A percentile compares a stretch with the other conserved stretches of the same genome.
Conservation (phyloP, 2,329 filamentous ascomycete species). For the Arthroderma sp. region DNA sequence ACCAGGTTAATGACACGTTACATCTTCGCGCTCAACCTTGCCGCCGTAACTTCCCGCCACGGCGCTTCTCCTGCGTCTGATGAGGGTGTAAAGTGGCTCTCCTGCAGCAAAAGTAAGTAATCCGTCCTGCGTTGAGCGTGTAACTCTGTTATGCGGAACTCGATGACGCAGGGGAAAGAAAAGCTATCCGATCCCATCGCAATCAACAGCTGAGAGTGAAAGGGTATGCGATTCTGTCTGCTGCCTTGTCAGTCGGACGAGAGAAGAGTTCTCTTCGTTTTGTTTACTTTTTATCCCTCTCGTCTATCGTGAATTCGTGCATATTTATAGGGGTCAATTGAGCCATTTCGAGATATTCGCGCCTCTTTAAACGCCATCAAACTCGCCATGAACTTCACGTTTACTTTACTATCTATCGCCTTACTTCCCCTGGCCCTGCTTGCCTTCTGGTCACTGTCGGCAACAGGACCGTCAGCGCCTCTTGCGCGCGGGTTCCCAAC, state of each 20-base stretch:
- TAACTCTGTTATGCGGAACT: neutral
- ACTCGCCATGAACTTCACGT: neutral
- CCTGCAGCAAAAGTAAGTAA: neutral
- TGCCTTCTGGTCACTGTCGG: conserved; percentile 33
- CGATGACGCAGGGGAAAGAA: neutral
- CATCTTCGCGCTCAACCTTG: neutral
- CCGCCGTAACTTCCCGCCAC: neutral
- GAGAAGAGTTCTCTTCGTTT: neutral
- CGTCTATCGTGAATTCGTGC: neutral
- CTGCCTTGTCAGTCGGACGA: neutral
- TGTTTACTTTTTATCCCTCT: no score
- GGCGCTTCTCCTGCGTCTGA: neutral
- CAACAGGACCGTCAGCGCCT: conserved; percentile 28
- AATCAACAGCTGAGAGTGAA: neutral
- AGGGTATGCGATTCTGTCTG: neutral
- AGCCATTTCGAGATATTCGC: neutral
- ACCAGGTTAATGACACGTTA: conserved; percentile 2
- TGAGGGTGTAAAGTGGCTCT: neutral
- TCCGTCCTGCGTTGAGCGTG: neutral
- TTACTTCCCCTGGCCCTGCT: conserved; percentile 32
- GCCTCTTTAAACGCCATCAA: neutral
- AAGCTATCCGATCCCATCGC: neutral
- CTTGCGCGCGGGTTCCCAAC: conserved; percentile 41
- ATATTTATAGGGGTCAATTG: neutral
- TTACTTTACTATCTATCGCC: conserved; percentile 19